Evolutionary conservation across 2,329 filamentous ascomycete species (phyloP), one percentile per base, ranked within the genome.

Genomic region (Colletotrichum incanum): DNA sequence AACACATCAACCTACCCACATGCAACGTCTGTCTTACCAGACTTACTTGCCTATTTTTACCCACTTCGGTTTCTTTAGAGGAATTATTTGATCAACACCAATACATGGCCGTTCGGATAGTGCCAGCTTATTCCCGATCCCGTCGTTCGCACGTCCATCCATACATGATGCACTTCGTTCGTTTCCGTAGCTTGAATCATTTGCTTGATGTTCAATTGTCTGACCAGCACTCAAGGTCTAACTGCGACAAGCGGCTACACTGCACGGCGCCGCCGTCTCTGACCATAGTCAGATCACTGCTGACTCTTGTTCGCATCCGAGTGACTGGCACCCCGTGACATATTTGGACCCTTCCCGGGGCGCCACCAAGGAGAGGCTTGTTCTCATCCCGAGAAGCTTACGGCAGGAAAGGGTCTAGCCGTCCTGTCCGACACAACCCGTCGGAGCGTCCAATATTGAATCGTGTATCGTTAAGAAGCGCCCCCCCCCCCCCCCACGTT

Each of bases 251-350:
- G 23, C 20, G 47, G n/a, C 20, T 20, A n/a, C 16, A 55, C 49
- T 64, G 34, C 34, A 41, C 34, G 31, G 31, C 34, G 23, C 45
- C 34, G 18, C 55, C 26, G 5, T 43, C 20, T 34, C 37, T 65
- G 26, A 7, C 23, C 37, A 62, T 23, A 28, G 43, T 49, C 23
- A 52, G 31, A 45, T 39, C 43, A 34, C 52, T 43, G 66, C 60
- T 65, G 41, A 59, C 50, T 41, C 37, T 41, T 26, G 43, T 18
- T 18, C 34, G 50, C 23, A 26, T 45, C 50, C 52, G 18, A 54
- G 65, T 67, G 55, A 59, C 66, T 68, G 50, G 39, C n/a, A 28
- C 49, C 49, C 37, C 67, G 47, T 60, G 43, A 67, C 49, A 49
- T 20, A 9, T 18, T 56, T 55, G 23, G 41, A 28, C 50, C 50